Conservation (phyloP, 805 yeast genomes). For the Myxozyma neotropica region DNA sequence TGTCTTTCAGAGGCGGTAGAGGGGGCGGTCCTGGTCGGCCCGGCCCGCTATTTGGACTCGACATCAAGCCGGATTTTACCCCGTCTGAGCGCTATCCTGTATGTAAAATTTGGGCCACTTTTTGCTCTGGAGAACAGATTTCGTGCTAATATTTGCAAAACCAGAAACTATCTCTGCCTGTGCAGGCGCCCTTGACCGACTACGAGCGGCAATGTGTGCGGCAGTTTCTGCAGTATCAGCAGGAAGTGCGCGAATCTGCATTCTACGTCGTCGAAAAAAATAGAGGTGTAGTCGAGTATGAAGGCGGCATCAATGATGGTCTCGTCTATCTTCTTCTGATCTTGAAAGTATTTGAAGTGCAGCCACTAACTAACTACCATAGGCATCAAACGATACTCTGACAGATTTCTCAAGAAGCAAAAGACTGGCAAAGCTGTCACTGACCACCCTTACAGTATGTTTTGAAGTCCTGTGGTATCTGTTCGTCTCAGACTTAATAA, state of each 20-base stretch:
- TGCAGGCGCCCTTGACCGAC: constrained; percentile 29
- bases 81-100: constrained; percentile 33
- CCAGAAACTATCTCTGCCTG: constrained; percentile 25
- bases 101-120: neutral
- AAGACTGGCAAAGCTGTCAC: constrained; percentile 27
- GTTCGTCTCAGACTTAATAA: neutral
- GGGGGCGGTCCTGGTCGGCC: constrained; percentile 30
- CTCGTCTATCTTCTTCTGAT: neutral
- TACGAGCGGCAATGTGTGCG: constrained; percentile 25
- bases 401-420: constrained; percentile 27
- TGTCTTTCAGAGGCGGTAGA: constrained; percentile 33
- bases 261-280: constrained; percentile 30
- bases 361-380: neutral
- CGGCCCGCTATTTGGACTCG: constrained; percentile 18
- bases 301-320: constrained; percentile 33
- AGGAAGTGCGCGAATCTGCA: constrained; percentile 34
- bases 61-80: constrained; percentile 30
- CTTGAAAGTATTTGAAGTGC: too few species aligned
- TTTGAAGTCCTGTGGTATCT: too few species aligned
- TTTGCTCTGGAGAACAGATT: neutral
- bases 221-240: constrained; percentile 31
- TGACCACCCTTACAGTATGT: constrained; percentile 35
- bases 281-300: constrained; percentile 26
- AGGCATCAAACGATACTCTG: constrained; percentile 37
- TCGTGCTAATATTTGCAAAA: neutral